Conservation (phyloP, 345 rosid genomes). For the Eucalyptus melliodora region DNA sequence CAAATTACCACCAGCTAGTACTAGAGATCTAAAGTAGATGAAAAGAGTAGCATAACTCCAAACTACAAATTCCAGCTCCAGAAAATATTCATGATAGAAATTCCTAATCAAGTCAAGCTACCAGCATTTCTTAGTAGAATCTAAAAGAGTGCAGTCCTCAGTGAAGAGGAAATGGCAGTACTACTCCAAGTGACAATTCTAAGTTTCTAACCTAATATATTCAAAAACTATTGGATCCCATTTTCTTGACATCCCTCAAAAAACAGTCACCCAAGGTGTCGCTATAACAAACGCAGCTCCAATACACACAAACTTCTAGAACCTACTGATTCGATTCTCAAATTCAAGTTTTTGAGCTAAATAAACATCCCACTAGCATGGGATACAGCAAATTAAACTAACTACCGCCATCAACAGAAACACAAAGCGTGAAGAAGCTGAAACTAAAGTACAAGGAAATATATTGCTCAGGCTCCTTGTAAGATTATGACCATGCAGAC, state of each 20-base stretch:
- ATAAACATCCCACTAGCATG: not conserved
- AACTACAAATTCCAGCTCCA: not conserved
- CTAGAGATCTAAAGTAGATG: not conserved
- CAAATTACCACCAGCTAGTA: not conserved
- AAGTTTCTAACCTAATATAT: not conserved
- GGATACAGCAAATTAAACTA: not conserved
- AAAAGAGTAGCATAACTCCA: not conserved
- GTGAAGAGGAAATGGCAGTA: not conserved
- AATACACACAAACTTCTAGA: not conserved
- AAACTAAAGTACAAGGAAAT: not conserved
- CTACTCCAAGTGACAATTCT: not conserved
- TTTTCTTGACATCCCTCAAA: not conserved
- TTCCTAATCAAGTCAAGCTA: not conserved
- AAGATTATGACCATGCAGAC: not conserved
- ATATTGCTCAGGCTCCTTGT: not conserved
- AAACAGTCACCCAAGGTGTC: not conserved
- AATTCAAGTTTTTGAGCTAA: not conserved
- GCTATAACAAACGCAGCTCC: not conserved
- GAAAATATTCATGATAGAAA: not conserved
- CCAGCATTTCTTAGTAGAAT: not conserved
- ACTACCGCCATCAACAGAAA: not conserved
- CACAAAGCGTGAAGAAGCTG: not conserved
- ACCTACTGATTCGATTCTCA: not conserved
- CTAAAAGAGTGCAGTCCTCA: not conserved
- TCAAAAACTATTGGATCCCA: not conserved